Base-by-base conservation (phyloP, 805 yeast species). In the Zygotorulaspora chibaensis region DNA sequence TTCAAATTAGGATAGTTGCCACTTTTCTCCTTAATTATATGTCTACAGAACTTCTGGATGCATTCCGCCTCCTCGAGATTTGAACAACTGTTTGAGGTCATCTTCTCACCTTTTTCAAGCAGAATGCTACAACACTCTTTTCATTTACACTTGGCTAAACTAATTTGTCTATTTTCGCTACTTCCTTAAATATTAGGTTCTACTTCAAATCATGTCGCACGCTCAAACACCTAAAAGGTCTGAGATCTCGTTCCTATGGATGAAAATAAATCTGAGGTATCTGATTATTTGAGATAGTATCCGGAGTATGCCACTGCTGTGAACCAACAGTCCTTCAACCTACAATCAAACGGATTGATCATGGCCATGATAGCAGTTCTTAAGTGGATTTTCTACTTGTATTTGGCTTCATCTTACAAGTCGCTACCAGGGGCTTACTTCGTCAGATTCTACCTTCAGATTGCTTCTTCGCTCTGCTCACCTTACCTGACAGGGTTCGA, bases 401-500 rank as follows among this genome's bases (percentile, higher is more conserved):
- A 58, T 48, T 40, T 61, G 17, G 23, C 55, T 7, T 59, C 65
- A 5, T 59, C 67, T 2, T 72, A 76, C 66, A 88, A 88, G 59
- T 69, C 82, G 4, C 55, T 86, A 2, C 95, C 96, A 2, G 68
- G 81, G 15, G 83, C 80, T 1, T 88, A 82, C 61, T 73, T 75
- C 46, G 38, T 79, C 23, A 72, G 93, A 36, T 87, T 87, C 64
- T 83, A 80, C 56, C 65, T 62, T 52, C 60, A 69, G 27, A 68
- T 77, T 11, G 30, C 75, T 15, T 67, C 61, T 43, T 68, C 72
- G 48, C 46, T 83, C 12, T 54, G 74, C 13, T 27, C 74, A 6
- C 72, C 76, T 3, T 59, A 61, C 36, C 34, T 60, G 51, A 35
- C 56, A 38, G 61, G 61, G 6, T 50, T 38, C 13, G 31, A 56